A percentile compares a stretch with the other conserved stretches of the same genome.
These are phyloP conservation scores for Dissophora globulifera DNA, from an alignment of 192 early-diverging fungal species.

Conservation along the genomic window DNA sequence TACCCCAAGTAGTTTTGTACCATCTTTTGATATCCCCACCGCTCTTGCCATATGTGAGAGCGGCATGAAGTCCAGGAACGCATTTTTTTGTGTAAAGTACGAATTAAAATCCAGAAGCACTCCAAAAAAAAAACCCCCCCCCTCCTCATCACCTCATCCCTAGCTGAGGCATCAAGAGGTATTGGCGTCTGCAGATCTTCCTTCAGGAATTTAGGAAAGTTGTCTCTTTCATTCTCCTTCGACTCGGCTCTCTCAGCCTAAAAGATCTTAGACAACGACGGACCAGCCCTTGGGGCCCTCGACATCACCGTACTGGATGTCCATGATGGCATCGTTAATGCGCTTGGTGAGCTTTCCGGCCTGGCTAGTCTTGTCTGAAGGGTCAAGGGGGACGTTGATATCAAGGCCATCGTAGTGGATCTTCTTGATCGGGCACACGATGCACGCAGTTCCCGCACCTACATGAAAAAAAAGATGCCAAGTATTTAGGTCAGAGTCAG, in stretches of 20 bases:
- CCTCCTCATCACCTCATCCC: too few relatives aligned
- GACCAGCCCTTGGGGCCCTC: slow-evolving; percentile 83
- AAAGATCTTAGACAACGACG: slow-evolving; percentile 73
- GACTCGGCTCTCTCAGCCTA: not conserved
- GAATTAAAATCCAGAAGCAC: too few relatives aligned
- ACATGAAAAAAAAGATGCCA: not conserved
- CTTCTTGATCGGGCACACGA: slow-evolving; percentile 91
- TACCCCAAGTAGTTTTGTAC: too few relatives aligned
- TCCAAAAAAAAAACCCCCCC: too few relatives aligned
- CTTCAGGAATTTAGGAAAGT: too few relatives aligned
- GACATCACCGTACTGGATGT: slow-evolving; percentile 94
- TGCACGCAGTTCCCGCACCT: slow-evolving; percentile 91
- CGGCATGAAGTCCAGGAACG: too few relatives aligned
- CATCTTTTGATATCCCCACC: too few relatives aligned
- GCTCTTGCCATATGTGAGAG: too few relatives aligned
- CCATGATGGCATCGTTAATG: slow-evolving; percentile 87
- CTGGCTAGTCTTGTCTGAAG: slow-evolving; percentile 75
- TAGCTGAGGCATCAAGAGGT: too few relatives aligned
- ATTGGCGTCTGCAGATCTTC: too few relatives aligned
- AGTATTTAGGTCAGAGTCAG: too few relatives aligned
- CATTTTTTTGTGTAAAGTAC: too few relatives aligned
- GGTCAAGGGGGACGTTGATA: slow-evolving; percentile 88
- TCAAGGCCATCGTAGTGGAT: slow-evolving; percentile 85
- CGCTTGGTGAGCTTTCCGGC: slow-evolving; percentile 87
- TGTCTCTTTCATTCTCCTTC: slow-evolving; percentile 5